Base-by-base conservation (phyloP, 139 green algal genomes). In the Spirogloea muscicola region DNA sequence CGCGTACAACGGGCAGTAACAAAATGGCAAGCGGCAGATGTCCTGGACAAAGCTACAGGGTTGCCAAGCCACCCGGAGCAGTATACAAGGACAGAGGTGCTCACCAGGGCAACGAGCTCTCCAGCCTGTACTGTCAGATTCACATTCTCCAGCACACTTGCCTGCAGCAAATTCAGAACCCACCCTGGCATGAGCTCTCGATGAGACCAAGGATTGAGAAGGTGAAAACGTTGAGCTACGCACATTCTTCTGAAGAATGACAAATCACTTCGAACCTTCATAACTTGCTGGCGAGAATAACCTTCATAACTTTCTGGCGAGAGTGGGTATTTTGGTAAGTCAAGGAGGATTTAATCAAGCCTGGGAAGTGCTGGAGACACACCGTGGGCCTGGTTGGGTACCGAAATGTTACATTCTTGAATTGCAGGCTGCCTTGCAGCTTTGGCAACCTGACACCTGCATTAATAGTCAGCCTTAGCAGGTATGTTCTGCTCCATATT, bases 91-190 rank as follows among this genome's bases (percentile, higher is more conserved):
- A 7, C n/a, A 25, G 10, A 27, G 57, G 13, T 29, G 6, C 90
- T 87, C 58, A 95, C 90, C 36, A 95, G 76, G 0, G 90, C 90
- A 0, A 87, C 79, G 4, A 91, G 76, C 72, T 87, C 71, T 29
- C 89, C 88, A 0, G 89, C 81, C 3, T 80, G 48, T 6, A 95
- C 59, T 5, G 34, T 69, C 9, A 95, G 76, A 57, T 21, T 82
- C 13, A 95, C 81, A 7, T 67, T 36, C 7, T 76, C 37, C 49
- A 93, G 82, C 1, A 88, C 87, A 13, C 69, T 25, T 7, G 52
- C 44, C 63, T 68, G 37, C 7, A n/a, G 43, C 10, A 13, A 18
- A 68, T 33, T 7, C 41, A 68, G 25, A 37, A 33, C 10, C 6
- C 27, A 40, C n/a, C n/a, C n/a, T n/a, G n/a, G n/a, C n/a, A n/a